A percentile compares a stretch with the other conserved stretches of the same genome.
phyloP scores from a whole-genome alignment of 2,329 filamentous ascomycete genomes.

The Didymella pinodella region DNA sequence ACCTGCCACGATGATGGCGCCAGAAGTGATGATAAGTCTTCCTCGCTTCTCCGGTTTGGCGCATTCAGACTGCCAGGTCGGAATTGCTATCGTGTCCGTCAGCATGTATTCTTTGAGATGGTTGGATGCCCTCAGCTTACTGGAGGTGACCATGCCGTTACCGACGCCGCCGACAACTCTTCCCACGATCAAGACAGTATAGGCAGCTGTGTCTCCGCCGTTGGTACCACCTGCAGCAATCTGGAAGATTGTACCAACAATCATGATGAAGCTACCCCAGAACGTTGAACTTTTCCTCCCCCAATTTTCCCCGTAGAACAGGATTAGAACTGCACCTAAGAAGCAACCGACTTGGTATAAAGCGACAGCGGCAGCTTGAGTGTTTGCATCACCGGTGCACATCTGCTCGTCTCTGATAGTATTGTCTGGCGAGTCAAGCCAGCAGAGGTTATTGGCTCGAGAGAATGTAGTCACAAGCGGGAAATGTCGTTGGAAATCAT shows the following conservation, averaged over 20 bases:
- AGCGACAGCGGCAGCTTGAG: conserved; percentile 26
- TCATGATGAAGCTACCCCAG: conserved; percentile 55
- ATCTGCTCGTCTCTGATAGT: conserved; percentile 20
- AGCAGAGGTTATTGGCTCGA: conserved; percentile 25
- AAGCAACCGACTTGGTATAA: conserved; percentile 52
- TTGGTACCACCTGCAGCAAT: conserved; percentile 56
- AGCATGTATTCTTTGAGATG: conserved; percentile 1
- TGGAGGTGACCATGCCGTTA: conserved; percentile 48
- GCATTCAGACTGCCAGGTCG: conserved; percentile 58
- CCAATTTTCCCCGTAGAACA: conserved; percentile 62
- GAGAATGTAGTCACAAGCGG: conserved; percentile 31
- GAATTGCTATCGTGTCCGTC: conserved; percentile 44
- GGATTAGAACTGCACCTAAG: conserved; percentile 45
- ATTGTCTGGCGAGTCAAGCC: conserved; percentile 24
- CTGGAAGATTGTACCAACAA: conserved; percentile 67
- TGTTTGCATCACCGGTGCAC: conserved; percentile 28
- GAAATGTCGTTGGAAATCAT: conserved; percentile 59
- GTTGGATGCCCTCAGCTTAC: conserved; percentile 32
- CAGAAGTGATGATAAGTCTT: conserved; percentile 57
- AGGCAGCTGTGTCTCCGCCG: conserved; percentile 7
- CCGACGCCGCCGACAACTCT: conserved; percentile 60
- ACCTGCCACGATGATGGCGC: conserved; percentile 55
- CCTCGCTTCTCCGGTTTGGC: conserved; percentile 56
- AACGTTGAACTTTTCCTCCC: conserved; percentile 53
- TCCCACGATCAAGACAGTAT: conserved; percentile 55